These are phyloP conservation scores for Mycosphaerelloides madeirae DNA, from an alignment of 2,329 filamentous ascomycete species.

Conservation along the genomic window DNA sequence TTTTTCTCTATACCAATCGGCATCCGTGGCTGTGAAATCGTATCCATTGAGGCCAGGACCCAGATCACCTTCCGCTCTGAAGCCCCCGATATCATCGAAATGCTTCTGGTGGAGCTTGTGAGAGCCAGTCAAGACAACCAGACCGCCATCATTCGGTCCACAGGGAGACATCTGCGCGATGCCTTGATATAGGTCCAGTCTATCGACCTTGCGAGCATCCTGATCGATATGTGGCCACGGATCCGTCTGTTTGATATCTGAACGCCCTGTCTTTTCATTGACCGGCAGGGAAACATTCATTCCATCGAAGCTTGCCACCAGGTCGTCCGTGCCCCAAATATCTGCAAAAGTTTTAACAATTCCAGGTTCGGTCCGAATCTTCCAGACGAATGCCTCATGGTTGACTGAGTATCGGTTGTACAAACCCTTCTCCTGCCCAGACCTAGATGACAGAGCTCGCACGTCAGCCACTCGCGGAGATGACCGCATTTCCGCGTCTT, in stretches of 20 bases:
- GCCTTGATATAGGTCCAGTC: constrained; percentile 21
- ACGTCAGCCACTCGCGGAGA: neutral
- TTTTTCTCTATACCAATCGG: constrained; percentile 22
- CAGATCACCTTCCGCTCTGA: constrained; percentile 12
- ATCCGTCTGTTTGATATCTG: constrained; percentile 13
- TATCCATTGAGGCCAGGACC: constrained; percentile 30
- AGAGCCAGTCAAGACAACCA: constrained; percentile 43
- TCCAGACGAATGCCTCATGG: constrained; percentile 26
- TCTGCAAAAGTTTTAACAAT: constrained; percentile 19
- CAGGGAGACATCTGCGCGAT: constrained; percentile 36
- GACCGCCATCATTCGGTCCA: constrained; percentile 44
- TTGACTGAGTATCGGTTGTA: constrained; percentile 21
- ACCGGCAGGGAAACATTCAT: constrained; percentile 23
- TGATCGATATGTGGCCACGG: constrained; percentile 20
- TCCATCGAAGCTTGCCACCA: constrained; percentile 25
- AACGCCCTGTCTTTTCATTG: constrained; percentile 14
- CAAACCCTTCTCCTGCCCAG: constrained; percentile 13
- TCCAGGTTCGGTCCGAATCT: constrained; percentile 22
- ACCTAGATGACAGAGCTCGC: neutral
- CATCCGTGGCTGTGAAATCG: constrained; percentile 30
- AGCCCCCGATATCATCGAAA: constrained; percentile 36
- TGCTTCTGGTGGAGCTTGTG: constrained; percentile 41
- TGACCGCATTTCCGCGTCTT: neutral
- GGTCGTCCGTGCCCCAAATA: constrained; percentile 24
- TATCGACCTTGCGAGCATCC: constrained; percentile 17